Conservation (phyloP, 768 basidiomycete species). For the Lentinus brumalis region DNA sequence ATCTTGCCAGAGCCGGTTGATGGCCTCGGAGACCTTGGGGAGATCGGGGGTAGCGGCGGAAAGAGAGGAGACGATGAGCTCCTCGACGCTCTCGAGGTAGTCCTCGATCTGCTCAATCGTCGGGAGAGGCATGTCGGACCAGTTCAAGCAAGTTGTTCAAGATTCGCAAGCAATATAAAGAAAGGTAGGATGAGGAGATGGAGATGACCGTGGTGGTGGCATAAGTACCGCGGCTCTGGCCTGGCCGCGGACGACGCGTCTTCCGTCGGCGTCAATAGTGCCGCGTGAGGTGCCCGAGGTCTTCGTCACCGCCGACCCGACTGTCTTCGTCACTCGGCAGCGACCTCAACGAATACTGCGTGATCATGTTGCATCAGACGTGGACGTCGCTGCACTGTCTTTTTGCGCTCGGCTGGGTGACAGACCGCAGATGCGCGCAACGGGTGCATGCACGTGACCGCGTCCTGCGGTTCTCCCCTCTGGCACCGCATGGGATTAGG, state of each 20-base stretch:
- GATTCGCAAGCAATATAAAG: not conserved
- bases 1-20: constrained; percentile 75
- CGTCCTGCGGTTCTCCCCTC: not conserved
- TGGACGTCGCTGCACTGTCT: too few relatives aligned
- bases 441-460: not conserved
- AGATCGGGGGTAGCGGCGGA: constrained; percentile 60
- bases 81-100: constrained; percentile 66
- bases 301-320: not conserved
- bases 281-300: not conserved
- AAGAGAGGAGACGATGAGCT: constrained; percentile 57
- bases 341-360: too few relatives aligned
- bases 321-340: too few relatives aligned
- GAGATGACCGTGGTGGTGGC: not conserved
- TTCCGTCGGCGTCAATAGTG: constrained; percentile 4
- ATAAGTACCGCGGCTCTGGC: not conserved
- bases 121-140: constrained; percentile 23
- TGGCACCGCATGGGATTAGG: not conserved
- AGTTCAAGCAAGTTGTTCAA: not conserved
- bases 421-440: too few relatives aligned
- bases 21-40: constrained; percentile 63
- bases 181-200: not conserved
- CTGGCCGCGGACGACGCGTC: not conserved
- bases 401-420: too few relatives aligned
- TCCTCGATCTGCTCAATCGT: constrained; percentile 68
- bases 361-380: too few relatives aligned